phyloP scores from a whole-genome alignment of 1,284 basidiomycete species.

The Heterobasidion occidentale region DNA sequence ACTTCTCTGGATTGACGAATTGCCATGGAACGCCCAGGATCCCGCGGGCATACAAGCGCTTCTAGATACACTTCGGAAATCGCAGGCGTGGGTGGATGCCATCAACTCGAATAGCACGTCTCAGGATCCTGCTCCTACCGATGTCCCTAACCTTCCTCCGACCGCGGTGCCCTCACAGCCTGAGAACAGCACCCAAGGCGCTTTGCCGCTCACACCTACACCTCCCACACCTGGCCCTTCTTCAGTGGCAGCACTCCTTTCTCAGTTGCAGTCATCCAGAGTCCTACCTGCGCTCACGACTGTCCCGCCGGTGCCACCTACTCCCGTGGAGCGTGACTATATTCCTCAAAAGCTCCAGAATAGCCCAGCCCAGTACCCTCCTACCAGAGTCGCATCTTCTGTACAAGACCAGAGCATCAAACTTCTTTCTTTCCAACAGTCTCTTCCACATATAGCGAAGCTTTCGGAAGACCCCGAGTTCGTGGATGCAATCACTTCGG shows the following conservation, averaged over 20 bases:
- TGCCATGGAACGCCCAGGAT: slow-evolving; percentile 33
- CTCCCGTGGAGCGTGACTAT: not conserved
- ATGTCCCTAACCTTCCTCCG: not conserved
- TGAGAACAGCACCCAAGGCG: not conserved
- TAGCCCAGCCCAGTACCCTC: not conserved
- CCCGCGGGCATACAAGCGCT: slow-evolving; percentile 54
- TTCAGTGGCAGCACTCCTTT: slow-evolving; percentile 59
- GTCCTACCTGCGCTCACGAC: slow-evolving; percentile 5
- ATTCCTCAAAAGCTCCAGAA: not conserved
- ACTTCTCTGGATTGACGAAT: not conserved
- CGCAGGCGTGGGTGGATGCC: slow-evolving; percentile 57
- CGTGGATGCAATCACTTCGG: slow-evolving; percentile 38
- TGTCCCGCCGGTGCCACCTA: slow-evolving; percentile 2
- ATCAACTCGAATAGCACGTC: slow-evolving; percentile 13
- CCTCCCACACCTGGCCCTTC: slow-evolving; percentile 7
- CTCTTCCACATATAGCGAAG: slow-evolving; percentile 47
- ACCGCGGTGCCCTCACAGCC: not conserved
- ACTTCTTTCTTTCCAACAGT: slow-evolving; percentile 52
- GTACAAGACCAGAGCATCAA: slow-evolving; percentile 29
- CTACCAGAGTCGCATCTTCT: not conserved
- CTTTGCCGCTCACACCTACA: not conserved
- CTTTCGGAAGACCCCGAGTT: slow-evolving; percentile 46
- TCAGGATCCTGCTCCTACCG: slow-evolving; percentile 4
- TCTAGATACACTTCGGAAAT: slow-evolving; percentile 53
- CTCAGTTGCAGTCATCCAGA: slow-evolving; percentile 40